Conservation (phyloP, 345 rosid genomes). For the Boechera retrofracta region DNA sequence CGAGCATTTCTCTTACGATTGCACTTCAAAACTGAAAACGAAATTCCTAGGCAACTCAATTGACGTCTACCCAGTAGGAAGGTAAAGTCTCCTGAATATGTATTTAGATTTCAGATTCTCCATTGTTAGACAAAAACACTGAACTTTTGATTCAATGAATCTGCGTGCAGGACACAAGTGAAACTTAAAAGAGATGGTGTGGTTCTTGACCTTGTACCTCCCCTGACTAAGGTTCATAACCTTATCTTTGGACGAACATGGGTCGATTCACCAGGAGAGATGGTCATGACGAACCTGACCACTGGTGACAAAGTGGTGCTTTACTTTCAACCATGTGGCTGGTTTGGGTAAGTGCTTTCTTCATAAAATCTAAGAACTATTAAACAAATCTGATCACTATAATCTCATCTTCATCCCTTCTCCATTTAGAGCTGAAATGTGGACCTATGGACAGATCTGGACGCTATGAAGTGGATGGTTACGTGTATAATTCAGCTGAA, state of each 20-base stretch:
- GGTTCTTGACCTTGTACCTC: constrained; percentile 77
- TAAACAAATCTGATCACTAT: constrained; percentile 2
- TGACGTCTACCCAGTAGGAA: constrained; percentile 73
- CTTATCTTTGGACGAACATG: constrained; percentile 76
- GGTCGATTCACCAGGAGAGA: constrained; percentile 77
- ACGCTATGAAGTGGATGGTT: constrained; percentile 81
- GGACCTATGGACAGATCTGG: constrained; percentile 64
- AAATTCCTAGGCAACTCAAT: constrained; percentile 75
- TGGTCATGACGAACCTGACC: constrained; percentile 70
- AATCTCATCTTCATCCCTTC: constrained; percentile 16
- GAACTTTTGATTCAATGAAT: background rate
- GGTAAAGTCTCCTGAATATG: constrained; percentile 37
- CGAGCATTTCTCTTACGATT: constrained; percentile 69
- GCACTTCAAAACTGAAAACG: constrained; percentile 72
- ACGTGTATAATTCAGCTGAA: constrained; percentile 69
- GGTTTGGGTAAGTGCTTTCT: constrained; percentile 60
- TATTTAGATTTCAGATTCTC: background rate
- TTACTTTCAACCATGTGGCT: constrained; percentile 68
- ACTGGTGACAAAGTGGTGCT: constrained; percentile 55
- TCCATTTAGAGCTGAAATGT: constrained; percentile 16
- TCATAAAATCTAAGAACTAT: background rate
- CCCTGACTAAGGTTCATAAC: constrained; percentile 69
- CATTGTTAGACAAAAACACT: background rate
- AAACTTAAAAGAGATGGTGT: constrained; percentile 70
- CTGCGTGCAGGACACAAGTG: constrained; percentile 61